These are phyloP conservation scores for Thamnidium elegans DNA, from an alignment of 192 early-diverging fungal genomes.

Conservation along the genomic window DNA sequence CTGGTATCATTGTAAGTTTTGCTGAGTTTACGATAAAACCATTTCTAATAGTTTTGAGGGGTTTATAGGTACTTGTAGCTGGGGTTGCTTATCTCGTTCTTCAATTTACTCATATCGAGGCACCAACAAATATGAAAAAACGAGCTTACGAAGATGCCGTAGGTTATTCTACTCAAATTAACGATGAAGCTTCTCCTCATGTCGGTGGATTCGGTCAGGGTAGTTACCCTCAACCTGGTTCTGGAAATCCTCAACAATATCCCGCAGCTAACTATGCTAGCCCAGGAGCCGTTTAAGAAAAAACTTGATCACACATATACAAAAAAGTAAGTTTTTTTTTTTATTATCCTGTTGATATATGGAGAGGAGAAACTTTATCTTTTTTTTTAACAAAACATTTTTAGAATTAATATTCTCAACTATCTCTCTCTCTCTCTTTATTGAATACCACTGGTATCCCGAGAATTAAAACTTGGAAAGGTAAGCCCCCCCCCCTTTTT, in stretches of 20 bases:
- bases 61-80: conserved; percentile 13
- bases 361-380: no score
- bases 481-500: no score
- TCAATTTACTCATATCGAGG: conserved; percentile 26
- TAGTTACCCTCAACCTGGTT: background rate
- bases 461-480: no score
- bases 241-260: background rate
- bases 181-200: background rate
- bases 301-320: background rate
- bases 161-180: background rate
- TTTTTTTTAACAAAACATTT: no score
- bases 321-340: no score
- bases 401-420: no score
- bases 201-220: background rate
- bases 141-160: conserved; percentile 20
- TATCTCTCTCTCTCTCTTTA: no score
- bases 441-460: no score
- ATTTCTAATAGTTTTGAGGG: no score
- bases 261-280: conserved; percentile 7
- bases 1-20: conserved; percentile 32
- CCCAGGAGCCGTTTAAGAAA: conserved; percentile 2
- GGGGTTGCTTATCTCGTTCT: conserved; percentile 25
- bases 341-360: no score
- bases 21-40: no score
- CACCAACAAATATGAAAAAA: conserved; percentile 31